Conservation (phyloP, 306 rosid species). For the Cyamopsis tetragonoloba region DNA sequence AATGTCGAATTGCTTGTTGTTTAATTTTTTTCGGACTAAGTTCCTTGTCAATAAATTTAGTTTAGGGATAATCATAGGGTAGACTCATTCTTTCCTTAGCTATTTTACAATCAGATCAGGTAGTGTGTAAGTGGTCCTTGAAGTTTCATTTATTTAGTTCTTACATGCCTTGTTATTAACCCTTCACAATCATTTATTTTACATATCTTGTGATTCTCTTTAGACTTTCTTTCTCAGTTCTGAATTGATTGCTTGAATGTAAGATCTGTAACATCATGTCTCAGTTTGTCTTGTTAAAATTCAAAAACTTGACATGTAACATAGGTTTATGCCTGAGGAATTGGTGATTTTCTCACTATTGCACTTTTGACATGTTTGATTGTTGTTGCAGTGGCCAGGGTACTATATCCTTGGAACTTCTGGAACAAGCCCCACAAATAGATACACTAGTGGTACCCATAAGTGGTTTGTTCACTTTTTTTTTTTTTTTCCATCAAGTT, state of each 20-base stretch:
- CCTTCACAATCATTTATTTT: background rate
- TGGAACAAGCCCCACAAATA: constrained; percentile 74
- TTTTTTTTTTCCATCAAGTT: constrained; percentile 3
- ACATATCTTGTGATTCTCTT: background rate
- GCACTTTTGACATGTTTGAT: constrained; percentile 20
- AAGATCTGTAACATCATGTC: background rate
- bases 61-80: background rate
- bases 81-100: background rate
- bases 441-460: constrained; percentile 76
- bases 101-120: background rate
- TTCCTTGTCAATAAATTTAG: background rate
- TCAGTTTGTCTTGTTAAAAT: background rate
- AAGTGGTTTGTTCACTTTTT: constrained; percentile 60
- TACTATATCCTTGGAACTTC: constrained; percentile 75
- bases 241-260: background rate
- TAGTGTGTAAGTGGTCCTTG: constrained; percentile 14
- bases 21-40: background rate
- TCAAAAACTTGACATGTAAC: background rate
- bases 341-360: constrained; percentile 2
- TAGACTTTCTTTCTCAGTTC: background rate
- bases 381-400: constrained; percentile 88
- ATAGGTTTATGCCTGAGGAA: constrained; percentile 8
- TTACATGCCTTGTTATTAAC: background rate
- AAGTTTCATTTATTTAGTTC: background rate
- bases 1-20: background rate